Base-by-base conservation (phyloP, 306 rosid genomes). In the Dalbergia cochinchinensis region DNA sequence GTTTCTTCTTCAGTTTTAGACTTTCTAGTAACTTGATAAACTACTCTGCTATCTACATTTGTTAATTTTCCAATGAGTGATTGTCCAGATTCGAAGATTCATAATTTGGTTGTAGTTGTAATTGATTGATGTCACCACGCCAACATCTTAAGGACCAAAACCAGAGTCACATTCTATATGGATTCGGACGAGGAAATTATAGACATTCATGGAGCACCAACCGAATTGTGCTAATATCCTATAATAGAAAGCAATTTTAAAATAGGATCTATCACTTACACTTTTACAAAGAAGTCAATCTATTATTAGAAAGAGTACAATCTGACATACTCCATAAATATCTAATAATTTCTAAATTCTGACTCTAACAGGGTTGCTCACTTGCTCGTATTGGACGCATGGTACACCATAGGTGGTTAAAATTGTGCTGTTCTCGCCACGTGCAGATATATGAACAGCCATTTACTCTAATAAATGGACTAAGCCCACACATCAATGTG, bases 31-130 rank as follows among this genome's bases (percentile, higher is more conserved):
- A 57, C 33, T 74, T 6, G 10, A 33, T 20, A 41, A 76, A 73
- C 18, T 9, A 73, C 69, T 66, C 11, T 18, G 44, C 8, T 73
- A 65, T 63, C 70, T 67, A 37, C 55, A 37, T 37, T 10, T 69
- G 8, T 0, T 33, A 68, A 12, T 8, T 12, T 50, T 60, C 31
- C 26, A 65, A 33, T 51, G 48, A 78, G 77, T 77, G 77, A 82
- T 82, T 69, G 79, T 44, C 82, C 74, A 59, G 74, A 81, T 61
- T 53, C 45, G 31, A 1, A 26, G 31, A 26, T 26, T 26, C 31
- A 73, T n/a, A 69, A 44, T 82, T 73, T 53, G 79, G 85, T 64
- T 78, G 89, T 67, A 78, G 86, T 84, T 84, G 87, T 35, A 79
- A 61, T 61, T 63, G 37, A 71, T 87, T 64, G 65, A 73, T 26